Evolutionary conservation across 208 protist genomes (phyloP).

Genomic region (Crithidia thermophila): DNA sequence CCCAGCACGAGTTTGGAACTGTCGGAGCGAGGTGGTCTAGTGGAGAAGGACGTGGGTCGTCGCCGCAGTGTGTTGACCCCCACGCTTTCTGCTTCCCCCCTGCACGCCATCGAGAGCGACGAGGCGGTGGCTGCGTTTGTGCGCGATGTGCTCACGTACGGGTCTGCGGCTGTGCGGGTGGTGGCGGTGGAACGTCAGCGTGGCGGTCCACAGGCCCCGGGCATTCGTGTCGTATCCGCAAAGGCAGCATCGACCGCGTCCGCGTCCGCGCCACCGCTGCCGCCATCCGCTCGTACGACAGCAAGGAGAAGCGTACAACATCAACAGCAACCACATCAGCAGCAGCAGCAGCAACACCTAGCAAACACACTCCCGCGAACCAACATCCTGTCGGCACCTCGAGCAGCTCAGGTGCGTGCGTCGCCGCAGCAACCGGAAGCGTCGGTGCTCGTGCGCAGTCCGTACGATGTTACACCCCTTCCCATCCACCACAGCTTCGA

Average conservation of each 20-base stretch:
- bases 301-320: neutral
- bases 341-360: no score
- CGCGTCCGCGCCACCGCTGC: neutral
- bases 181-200: constrained; percentile 28
- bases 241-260: neutral
- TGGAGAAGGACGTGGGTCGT: neutral
- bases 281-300: neutral
- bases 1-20: neutral
- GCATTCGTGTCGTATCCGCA: constrained; percentile 27
- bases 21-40: neutral
- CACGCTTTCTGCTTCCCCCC: constrained; percentile 13
- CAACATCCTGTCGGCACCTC: no score
- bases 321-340: neutral
- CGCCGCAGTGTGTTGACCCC: neutral
- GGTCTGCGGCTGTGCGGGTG: constrained; percentile 23
- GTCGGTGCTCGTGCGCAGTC: no score
- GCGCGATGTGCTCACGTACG: constrained; percentile 17
- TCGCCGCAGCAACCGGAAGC: no score
- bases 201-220: constrained; percentile 26
- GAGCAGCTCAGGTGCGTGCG: no score
- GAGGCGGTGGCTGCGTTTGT: constrained; percentile 7
- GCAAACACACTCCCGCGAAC: no score
- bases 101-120: constrained; percentile 29
- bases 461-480: no score
- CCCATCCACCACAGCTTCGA: neutral